Percentiles rank a stretch among this genome's conserved stretches.
These are phyloP conservation scores for Mycena amicta DNA, from an alignment of 768 basidiomycete species.

Conservation along the genomic window DNA sequence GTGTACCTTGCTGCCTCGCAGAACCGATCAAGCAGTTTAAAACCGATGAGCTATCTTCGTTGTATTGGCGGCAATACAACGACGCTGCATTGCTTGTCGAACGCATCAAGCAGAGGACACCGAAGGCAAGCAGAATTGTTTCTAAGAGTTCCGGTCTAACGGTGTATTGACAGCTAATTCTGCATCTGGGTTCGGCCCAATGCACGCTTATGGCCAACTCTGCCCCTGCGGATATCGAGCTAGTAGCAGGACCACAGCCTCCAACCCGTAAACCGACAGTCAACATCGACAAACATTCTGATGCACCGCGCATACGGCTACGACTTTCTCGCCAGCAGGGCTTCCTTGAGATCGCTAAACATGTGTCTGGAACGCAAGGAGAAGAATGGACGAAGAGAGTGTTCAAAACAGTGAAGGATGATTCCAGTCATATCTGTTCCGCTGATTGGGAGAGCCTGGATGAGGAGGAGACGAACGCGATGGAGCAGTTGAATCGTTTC, in stretches of 20 bases:
- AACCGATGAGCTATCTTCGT: conserved; percentile 39
- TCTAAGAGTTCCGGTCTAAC: background rate
- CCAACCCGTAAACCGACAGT: conserved; percentile 13
- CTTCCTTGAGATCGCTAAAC: conserved; percentile 39
- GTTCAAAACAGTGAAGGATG: conserved; percentile 21
- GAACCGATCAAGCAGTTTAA: conserved; percentile 42
- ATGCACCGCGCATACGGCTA: conserved; percentile 36
- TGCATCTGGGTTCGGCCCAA: conserved; percentile 41
- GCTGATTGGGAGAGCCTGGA: conserved; percentile 30
- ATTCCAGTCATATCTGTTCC: conserved; percentile 25
- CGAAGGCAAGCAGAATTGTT: conserved; percentile 41
- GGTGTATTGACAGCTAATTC: conserved; percentile 44
- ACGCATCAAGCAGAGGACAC: conserved; percentile 54
- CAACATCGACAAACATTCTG: background rate
- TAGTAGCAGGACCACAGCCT: conserved; percentile 30
- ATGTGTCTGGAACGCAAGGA: conserved; percentile 30
- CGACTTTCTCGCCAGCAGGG: conserved; percentile 37
- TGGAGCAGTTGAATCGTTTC: conserved; percentile 29
- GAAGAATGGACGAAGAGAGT: conserved; percentile 45
- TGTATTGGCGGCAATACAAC: conserved; percentile 49
- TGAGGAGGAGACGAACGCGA: conserved; percentile 28
- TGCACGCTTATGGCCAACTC: conserved; percentile 56
- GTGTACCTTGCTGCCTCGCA: conserved; percentile 49
- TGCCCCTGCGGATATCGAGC: conserved; percentile 50
- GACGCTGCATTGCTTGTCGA: conserved; percentile 47